Conservation (phyloP, 106 monocot species). For the Xerophyta viscosa region DNA sequence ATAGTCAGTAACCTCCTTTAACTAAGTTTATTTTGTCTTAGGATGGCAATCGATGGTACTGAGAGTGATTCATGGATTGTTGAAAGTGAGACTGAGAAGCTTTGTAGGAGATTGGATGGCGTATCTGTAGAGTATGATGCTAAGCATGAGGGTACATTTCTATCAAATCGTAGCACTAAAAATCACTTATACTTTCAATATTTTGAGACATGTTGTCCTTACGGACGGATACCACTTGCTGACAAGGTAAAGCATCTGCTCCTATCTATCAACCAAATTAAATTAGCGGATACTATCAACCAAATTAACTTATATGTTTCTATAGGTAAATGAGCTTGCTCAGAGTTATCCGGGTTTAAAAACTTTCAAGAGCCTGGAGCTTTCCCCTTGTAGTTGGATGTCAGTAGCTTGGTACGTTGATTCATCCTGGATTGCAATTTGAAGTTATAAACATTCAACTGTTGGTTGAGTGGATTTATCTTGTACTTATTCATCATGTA, state of each 20-base stretch:
- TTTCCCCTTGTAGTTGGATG: constrained; percentile 93
- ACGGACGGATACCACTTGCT: constrained; percentile 45
- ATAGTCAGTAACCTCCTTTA: too few species aligned
- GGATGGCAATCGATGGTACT: constrained; percentile 25
- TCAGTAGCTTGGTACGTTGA: constrained; percentile 78
- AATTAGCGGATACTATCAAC: too few species aligned
- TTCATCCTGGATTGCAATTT: too few species aligned
- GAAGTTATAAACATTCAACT: too few species aligned
- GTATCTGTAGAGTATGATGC: constrained; percentile 5
- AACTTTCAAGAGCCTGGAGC: constrained; percentile 55
- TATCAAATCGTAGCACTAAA: too few species aligned
- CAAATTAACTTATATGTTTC: not conserved
- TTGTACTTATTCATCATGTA: too few species aligned
- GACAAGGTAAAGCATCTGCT: constrained; percentile 37
- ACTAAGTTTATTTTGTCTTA: constrained; percentile 1
- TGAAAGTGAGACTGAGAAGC: constrained; percentile 56
- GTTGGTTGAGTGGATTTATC: too few species aligned
- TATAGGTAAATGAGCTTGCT: constrained; percentile 45
- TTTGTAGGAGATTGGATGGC: constrained; percentile 50
- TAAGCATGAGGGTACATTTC: too few species aligned
- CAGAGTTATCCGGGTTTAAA: constrained; percentile 44
- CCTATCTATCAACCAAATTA: too few species aligned
- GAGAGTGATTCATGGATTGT: constrained; percentile 59
- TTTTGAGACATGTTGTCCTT: constrained; percentile 46
- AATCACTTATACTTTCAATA: constrained; percentile 52